A percentile compares a stretch with the other conserved stretches of the same genome.
These are phyloP conservation scores for Chenopodium quinoa DNA, from an alignment of 148 eudicot species.

Conservation along the genomic window DNA sequence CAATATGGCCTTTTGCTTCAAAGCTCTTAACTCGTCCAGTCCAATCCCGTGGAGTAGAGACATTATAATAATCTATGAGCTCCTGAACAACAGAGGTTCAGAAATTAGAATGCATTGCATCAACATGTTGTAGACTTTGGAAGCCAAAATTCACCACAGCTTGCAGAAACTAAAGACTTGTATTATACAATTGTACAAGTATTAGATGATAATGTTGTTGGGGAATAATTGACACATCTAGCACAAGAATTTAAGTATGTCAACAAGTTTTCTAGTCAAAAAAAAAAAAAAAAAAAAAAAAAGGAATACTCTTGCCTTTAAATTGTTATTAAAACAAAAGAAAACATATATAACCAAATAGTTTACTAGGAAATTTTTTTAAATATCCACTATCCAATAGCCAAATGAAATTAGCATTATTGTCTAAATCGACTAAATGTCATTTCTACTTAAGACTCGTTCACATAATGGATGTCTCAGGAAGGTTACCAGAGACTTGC, in stretches of 20 bases:
- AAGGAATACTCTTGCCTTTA: background rate
- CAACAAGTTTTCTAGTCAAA: background rate
- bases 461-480: constrained; percentile 1
- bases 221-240: background rate
- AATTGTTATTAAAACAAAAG: too few species aligned
- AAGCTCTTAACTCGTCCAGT: constrained; percentile 90
- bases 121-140: constrained; percentile 5
- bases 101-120: background rate
- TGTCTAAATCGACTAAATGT: background rate
- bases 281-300: too few species aligned
- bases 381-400: background rate
- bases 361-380: background rate
- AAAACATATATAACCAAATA: background rate
- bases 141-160: background rate
- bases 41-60: constrained; percentile 87
- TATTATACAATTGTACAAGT: background rate
- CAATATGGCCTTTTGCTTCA: constrained; percentile 70
- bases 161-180: background rate
- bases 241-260: background rate
- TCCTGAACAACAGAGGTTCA: constrained; percentile 38
- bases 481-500: constrained; percentile 63
- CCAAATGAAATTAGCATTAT: constrained; percentile 4
- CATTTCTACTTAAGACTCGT: background rate
- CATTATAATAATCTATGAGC: constrained; percentile 84
- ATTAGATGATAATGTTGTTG: background rate